A percentile compares a stretch with the other conserved stretches of the same genome.
phyloP scores from a whole-genome alignment of 2,329 filamentous ascomycete genomes.

The Trichoderma atroviride region DNA sequence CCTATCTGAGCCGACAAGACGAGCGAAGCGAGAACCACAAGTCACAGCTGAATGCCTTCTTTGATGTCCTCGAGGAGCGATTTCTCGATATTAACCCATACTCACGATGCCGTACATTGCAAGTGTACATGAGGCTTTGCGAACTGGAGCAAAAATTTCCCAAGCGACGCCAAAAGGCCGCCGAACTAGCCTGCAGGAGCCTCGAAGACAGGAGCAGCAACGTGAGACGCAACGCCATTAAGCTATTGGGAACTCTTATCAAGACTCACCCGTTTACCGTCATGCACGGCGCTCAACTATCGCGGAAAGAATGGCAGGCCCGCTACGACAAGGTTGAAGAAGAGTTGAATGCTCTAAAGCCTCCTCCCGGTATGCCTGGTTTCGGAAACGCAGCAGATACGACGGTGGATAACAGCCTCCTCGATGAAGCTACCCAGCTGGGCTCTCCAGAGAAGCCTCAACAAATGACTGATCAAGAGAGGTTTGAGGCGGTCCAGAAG shows the following conservation, averaged over 20 bases:
- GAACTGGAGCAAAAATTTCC: conserved; percentile 96
- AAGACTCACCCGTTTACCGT: conserved; percentile 93
- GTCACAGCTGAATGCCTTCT: conserved; percentile 93
- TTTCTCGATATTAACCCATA: conserved; percentile 98
- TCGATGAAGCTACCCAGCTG: conserved; percentile 87
- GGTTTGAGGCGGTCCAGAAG: conserved; percentile 72
- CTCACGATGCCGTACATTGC: conserved; percentile 86
- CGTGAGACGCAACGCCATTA: conserved; percentile 92
- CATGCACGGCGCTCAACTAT: conserved; percentile 85
- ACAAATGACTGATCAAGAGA: conserved; percentile 78
- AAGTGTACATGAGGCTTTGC: conserved; percentile 89
- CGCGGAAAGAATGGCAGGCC: conserved; percentile 81
- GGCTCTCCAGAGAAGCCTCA: conserved; percentile 67
- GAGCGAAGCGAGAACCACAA: conserved; percentile 92
- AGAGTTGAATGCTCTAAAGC: conserved; percentile 79
- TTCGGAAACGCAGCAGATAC: conserved; percentile 66
- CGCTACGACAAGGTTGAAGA: conserved; percentile 80
- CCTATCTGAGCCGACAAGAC: conserved; percentile 85
- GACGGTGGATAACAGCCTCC: conserved; percentile 73
- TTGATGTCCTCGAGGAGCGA: conserved; percentile 92
- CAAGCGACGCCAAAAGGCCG: conserved; percentile 83
- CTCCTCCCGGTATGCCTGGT: conserved; percentile 69
- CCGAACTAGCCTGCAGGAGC: conserved; percentile 84
- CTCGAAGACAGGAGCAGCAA: conserved; percentile 98
- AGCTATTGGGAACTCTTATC: conserved; percentile 82